These are phyloP conservation scores for Colletotrichum noveboracense DNA, from an alignment of 2,329 filamentous ascomycete species.

Conservation along the genomic window DNA sequence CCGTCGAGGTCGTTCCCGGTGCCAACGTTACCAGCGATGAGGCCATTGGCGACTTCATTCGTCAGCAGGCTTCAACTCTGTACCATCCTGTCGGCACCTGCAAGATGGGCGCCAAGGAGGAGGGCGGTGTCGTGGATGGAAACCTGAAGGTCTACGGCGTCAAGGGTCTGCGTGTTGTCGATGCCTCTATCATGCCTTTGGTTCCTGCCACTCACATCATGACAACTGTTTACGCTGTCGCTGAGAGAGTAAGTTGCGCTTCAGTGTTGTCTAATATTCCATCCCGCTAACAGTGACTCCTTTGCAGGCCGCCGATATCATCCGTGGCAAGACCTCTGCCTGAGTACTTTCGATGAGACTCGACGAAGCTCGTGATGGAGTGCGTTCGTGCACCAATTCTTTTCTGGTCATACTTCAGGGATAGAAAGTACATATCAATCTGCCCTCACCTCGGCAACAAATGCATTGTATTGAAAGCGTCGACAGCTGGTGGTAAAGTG, in stretches of 20 bases:
- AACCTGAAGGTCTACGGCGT: slow-evolving; percentile 35
- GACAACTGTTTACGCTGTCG: slow-evolving; percentile 41
- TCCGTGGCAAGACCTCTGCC: background rate
- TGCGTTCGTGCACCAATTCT: background rate
- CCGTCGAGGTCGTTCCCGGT: slow-evolving; percentile 17
- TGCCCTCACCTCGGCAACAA: background rate
- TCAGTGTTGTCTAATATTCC: too few relatives aligned
- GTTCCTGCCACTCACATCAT: slow-evolving; percentile 33
- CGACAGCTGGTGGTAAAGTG: background rate
- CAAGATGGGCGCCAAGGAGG: slow-evolving; percentile 34
- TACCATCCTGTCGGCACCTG: slow-evolving; percentile 45
- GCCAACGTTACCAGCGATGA: slow-evolving; percentile 10
- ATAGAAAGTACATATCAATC: background rate
- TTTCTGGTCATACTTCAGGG: background rate
- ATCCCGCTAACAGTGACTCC: background rate
- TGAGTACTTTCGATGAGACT: background rate
- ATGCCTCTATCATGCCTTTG: slow-evolving; percentile 35
- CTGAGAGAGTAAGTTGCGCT: slow-evolving; percentile 28
- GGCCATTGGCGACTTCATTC: slow-evolving; percentile 9
- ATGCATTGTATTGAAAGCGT: background rate
- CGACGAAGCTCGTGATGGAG: background rate
- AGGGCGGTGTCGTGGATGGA: slow-evolving; percentile 35
- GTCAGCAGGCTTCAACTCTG: slow-evolving; percentile 3
- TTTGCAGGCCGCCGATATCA: slow-evolving; percentile 6
- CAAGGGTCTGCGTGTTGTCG: slow-evolving; percentile 28